Base-by-base conservation (phyloP, 2,329 filamentous ascomycete species). In the Acrodontium crateriforme region DNA sequence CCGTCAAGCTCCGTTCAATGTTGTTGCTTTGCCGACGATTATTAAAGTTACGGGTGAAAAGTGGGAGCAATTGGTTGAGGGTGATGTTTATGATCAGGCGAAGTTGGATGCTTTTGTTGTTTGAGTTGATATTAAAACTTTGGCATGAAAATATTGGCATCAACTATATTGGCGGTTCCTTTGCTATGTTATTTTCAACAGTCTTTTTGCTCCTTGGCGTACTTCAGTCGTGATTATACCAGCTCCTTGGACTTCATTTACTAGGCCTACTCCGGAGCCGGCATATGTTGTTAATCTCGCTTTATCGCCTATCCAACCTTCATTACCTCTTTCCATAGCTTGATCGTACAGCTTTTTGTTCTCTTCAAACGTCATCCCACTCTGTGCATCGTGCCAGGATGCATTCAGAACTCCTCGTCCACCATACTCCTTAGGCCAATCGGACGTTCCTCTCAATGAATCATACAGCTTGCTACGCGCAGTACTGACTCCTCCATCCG, bases 251-350 rank as follows among this genome's bases (percentile, higher is more conserved):
- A 69, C 54, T 20, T 60, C 49, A 24, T 50, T 65, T 2, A 75
- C 58, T 35, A 77, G 52, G 0, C 73, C 73, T 9, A 77, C 65
- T 0, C 62, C 71, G 12, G 66, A 67, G 3, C 73, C 72, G 9
- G 69, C 71, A 58, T 74, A 78, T 7, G 69, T 69, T 4, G 68
- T 71, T 55, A 75, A 54, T 33, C 71, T 58, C 3, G 61, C 68
- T 7, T 61, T 47, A 1, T 52, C 52, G 14, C 68, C 69, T n/a
- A n/a, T n/a, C 65, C 67, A 65, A 26, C 66, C 57, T 10, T 48
- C 52, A 47, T 71, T 64, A 2, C 64, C 66, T 30, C 52, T 56
- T 41, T 58, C 48, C 42, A 64, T 41, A 20, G 68, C 69, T 37
- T 61, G 52, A 18, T 59, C 46, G 47, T 63, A 63, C 34, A 59